Evolutionary conservation across 495 filamentous ascomycete genomes (phyloP), one percentile per base, ranked within the genome.

Genomic region (Lophiotrema nucula): DNA sequence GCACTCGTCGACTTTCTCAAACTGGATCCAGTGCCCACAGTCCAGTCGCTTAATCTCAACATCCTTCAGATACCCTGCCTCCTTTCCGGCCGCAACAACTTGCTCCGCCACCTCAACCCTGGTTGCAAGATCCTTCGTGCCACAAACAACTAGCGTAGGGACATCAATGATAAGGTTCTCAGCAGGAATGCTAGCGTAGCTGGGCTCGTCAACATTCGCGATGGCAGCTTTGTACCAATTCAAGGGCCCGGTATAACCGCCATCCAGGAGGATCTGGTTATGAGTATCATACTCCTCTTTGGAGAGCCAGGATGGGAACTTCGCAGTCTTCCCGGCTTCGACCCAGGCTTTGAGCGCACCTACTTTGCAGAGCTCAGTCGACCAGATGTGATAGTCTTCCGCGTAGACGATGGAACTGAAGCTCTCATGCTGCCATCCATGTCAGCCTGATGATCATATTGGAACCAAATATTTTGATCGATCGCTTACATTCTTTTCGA

Each of bases 281-380:
- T 26, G 47, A 6, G 10, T 25, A 10, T 33, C 16, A 24, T 11
- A 12, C 15, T 58, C 56, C 8, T 43, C 25, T 24, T 51, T 11
- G 2, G 35, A 41, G 25, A 49, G 15, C 47, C 47, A 58, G n/a
- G 37, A 2, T 12, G 54, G 54, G 1, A 47, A 25, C 1, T 28
- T 19, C 15, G 16, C 18, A 22, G 18, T 48, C 37, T 33, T 28
- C 1, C 22, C 31, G n/a, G 15, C 28, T 16, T 21, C 18, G 4
- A 58, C 1, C 46, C 46, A 51, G 12, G 25, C 55, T 46, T 46
- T 28, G 1, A 26, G 0, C n/a, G 33, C 52, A 4, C 55, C 55
- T 1, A 12, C 10, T 24, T 46, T 35, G 16, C 23, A 50, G 3
- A 58, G 21, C 11, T 50, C 24, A 1, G 55, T 44, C 18, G 27